A percentile compares a stretch with the other conserved stretches of the same genome.
phyloP scores from a whole-genome alignment of 176 grass and related monocot genomes.

The Aechmea fasciata region DNA sequence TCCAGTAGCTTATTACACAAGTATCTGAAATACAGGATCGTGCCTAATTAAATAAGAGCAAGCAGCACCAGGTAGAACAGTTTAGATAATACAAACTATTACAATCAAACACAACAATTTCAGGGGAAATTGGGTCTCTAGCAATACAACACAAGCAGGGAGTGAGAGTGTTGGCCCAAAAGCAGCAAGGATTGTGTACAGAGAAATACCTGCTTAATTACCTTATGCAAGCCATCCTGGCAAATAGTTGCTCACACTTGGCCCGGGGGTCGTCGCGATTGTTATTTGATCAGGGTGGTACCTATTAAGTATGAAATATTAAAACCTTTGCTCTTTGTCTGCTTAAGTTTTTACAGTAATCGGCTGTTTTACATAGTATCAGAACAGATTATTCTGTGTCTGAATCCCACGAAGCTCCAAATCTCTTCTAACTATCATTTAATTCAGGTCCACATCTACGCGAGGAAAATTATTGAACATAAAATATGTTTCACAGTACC shows the following conservation, averaged over 20 bases:
- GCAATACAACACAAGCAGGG: neutral
- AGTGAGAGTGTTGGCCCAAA: neutral
- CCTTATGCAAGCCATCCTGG: slow-evolving; percentile 25
- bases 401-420: too few relatives aligned
- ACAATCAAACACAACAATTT: neutral
- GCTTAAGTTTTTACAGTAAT: neutral
- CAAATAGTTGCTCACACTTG: slow-evolving; percentile 23
- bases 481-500: too few relatives aligned
- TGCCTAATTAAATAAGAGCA: neutral
- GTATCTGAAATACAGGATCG: neutral
- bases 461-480: too few relatives aligned
- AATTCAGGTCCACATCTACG: too few relatives aligned
- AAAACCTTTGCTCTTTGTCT: neutral
- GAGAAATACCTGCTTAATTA: neutral
- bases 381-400: too few relatives aligned
- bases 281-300: slow-evolving; percentile 21
- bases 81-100: neutral
- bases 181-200: neutral
- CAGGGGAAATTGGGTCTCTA: too few relatives aligned
- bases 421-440: too few relatives aligned
- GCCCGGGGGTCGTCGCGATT: slow-evolving; percentile 15
- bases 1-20: neutral
- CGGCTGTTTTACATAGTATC: too few relatives aligned
- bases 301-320: neutral
- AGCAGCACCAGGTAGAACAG: neutral